Conservation (phyloP, 768 basidiomycete species). For the Podaxis pistillaris region DNA sequence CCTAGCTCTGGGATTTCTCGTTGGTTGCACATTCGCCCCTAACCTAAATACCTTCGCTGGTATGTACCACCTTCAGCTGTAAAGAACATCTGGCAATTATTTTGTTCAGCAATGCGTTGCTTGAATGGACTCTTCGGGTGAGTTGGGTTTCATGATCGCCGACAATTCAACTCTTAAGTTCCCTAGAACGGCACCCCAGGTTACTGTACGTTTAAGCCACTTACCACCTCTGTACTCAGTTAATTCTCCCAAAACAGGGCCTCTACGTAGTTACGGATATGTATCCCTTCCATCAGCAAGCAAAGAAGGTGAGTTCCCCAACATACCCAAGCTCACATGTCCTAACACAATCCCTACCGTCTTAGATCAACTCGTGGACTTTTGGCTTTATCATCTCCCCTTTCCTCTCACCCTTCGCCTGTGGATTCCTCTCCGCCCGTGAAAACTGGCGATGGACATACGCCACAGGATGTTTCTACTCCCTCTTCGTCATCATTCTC, state of each 20-base stretch:
- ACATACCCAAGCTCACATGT: not conserved
- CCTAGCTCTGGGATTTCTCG: constrained; percentile 52
- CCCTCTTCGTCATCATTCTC: constrained; percentile 49
- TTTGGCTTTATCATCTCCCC: constrained; percentile 71
- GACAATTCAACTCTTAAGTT: not conserved
- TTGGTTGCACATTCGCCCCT: constrained; percentile 48
- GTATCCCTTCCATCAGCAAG: constrained; percentile 69
- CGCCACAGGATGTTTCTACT: constrained; percentile 62
- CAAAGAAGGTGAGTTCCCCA: constrained; percentile 46
- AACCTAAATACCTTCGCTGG: constrained; percentile 57
- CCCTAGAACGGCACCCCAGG: constrained; percentile 56
- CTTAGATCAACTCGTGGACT: constrained; percentile 66
- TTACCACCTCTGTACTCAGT: not conserved
- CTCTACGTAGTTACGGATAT: constrained; percentile 61
- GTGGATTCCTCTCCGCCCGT: constrained; percentile 65
- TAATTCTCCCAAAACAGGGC: constrained; percentile 33
- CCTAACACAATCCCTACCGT: not conserved
- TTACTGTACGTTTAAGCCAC: constrained; percentile 40
- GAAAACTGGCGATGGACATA: constrained; percentile 66
- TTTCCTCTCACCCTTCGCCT: constrained; percentile 62
- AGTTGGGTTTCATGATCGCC: constrained; percentile 15
- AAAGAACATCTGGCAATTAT: not conserved
- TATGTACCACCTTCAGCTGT: constrained; percentile 15
- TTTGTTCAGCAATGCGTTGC: constrained; percentile 48
- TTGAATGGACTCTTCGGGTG: constrained; percentile 57